Conservation (phyloP, 805 yeast genomes). For the Ogataea dorogensis region DNA sequence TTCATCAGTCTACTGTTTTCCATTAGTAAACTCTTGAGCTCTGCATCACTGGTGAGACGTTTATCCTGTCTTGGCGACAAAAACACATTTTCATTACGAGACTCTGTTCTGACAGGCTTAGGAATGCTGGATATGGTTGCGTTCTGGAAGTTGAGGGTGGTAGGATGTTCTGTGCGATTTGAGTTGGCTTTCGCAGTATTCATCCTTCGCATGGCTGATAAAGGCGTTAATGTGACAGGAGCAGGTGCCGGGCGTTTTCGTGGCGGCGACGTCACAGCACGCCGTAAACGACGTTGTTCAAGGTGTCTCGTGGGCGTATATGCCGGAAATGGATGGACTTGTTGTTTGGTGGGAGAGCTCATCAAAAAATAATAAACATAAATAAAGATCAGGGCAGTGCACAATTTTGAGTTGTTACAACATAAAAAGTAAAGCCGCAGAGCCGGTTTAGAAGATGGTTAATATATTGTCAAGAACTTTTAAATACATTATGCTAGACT, state of each 20-base stretch:
- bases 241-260: slow-evolving; percentile 6
- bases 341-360: slow-evolving; percentile 10
- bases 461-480: too few species aligned
- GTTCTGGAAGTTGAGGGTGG: slow-evolving; percentile 12
- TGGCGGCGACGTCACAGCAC: slow-evolving; percentile 11
- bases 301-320: slow-evolving; percentile 10
- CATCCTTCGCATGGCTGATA: slow-evolving; percentile 15
- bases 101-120: not conserved
- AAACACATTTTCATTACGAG: slow-evolving; percentile 14
- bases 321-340: slow-evolving; percentile 3
- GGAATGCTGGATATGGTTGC: slow-evolving; percentile 13
- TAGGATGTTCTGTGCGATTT: slow-evolving; percentile 3
- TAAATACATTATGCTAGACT: slow-evolving; percentile 22
- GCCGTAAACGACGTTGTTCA: slow-evolving; percentile 7
- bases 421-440: not conserved
- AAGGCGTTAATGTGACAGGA: slow-evolving; percentile 17
- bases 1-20: slow-evolving; percentile 22
- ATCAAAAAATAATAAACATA: slow-evolving; percentile 1
- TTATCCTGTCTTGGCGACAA: slow-evolving; percentile 15
- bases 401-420: not conserved
- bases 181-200: slow-evolving; percentile 5
- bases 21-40: slow-evolving; percentile 14
- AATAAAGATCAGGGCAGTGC: slow-evolving; percentile 12
- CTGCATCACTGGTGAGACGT: slow-evolving; percentile 11
- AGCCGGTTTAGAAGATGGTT: too few species aligned